Evolutionary conservation across 306 rosid genomes (phyloP), one percentile per base, ranked within the genome.

Genomic region (Begonia masoniana): DNA sequence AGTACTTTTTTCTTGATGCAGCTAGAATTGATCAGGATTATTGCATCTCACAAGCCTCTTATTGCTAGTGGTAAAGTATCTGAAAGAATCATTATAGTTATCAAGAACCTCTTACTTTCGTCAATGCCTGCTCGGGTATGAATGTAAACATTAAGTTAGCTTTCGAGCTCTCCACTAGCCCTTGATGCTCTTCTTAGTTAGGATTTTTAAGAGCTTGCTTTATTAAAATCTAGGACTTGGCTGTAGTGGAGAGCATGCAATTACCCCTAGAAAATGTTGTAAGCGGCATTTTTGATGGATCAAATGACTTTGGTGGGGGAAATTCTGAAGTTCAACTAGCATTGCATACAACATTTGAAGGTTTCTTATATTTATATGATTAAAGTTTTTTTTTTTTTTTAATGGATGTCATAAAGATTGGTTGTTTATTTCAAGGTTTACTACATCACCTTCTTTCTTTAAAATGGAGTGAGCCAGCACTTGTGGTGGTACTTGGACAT

Each of bases 171-270:
- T 21, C 24, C 48, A 12, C 15, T 36, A 36, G n/a, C 8, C 10
- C 42, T 31, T 50, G 14, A 47, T 24, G 48, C 56, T 50, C 57
- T 42, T 59, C 42, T 9, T 62, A 59, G 60, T 52, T 26, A 60
- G 65, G 39, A 16, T 53, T 55, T 31, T 58, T 47, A 7, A 61
- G 14, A 51, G 13, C 36, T 15, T 14, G 45, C 49, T 52, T 42
- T 58, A 24, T 59, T 64, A 17, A 67, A 56, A 55, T 76, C 17
- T 71, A 91, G 99, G 93, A 86, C 68, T 53, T 83, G 50, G 78
- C 88, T 53, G 77, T 91, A 63, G 67, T 83, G 79, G 99, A 91
- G 66, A 83, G 84, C 84, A 86, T 77, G 94, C 99, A 91, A 61
- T 68, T 68, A 76, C 82, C 88, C 66, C 65, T 91, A 60, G 96